Evolutionary conservation across 805 yeast genomes (phyloP).

Genomic region (Brettanomyces bruxellensis): DNA sequence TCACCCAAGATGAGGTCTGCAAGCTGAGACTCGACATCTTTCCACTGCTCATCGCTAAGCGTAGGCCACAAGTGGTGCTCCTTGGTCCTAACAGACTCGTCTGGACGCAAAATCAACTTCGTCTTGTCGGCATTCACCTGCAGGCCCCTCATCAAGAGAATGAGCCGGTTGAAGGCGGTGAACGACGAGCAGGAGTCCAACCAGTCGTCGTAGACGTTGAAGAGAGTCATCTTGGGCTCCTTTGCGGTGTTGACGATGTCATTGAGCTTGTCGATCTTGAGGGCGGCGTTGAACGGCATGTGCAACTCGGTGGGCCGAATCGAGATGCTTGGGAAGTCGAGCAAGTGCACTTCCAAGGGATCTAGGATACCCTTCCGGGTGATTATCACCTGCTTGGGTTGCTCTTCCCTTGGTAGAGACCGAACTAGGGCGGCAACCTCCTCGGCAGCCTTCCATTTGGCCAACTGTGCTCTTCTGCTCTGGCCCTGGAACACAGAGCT

Average conservation of each 20-base stretch:
- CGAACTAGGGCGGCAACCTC: conserved; percentile 88
- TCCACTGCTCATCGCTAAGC: conserved; percentile 84
- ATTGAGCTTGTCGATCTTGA: conserved; percentile 71
- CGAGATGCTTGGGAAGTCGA: conserved; percentile 88
- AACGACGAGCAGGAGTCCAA: conserved; percentile 69
- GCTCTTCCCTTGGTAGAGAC: conserved; percentile 87
- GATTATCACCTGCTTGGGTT: conserved; percentile 85
- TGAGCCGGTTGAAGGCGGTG: conserved; percentile 88
- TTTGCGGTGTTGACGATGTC: conserved; percentile 77
- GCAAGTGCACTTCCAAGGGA: conserved; percentile 94
- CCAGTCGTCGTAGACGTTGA: conserved; percentile 95
- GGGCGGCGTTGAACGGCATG: conserved; percentile 80
- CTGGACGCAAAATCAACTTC: conserved; percentile 67
- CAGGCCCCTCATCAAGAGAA: conserved; percentile 74
- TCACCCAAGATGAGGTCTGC: conserved; percentile 83
- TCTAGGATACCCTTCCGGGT: conserved; percentile 87
- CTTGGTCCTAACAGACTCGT: conserved; percentile 55
- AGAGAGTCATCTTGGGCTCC: conserved; percentile 87
- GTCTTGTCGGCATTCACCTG: conserved; percentile 72
- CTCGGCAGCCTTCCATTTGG: conserved; percentile 98
- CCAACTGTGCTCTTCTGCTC: conserved; percentile 81
- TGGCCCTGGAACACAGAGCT: conserved; percentile 97
- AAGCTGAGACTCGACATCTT: conserved; percentile 74
- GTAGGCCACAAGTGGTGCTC: conserved; percentile 93
- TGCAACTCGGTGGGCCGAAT: conserved; percentile 84